phyloP scores from a whole-genome alignment of 352 stramenopile genomes.

The Nannochloropsis limnetica region DNA sequence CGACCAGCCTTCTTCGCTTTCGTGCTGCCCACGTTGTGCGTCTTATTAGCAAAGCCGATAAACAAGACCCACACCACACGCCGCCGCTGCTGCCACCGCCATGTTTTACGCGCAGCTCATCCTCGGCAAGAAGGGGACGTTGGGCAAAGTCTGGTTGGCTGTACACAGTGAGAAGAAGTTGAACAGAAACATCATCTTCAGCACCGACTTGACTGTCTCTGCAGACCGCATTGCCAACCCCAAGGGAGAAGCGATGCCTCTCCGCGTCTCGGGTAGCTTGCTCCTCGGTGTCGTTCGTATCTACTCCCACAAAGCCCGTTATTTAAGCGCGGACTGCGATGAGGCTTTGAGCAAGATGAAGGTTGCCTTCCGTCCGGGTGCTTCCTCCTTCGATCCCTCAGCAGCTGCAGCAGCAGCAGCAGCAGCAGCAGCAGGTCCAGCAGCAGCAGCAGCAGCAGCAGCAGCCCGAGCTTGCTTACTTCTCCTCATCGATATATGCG shows the following conservation, averaged over 20 bases:
- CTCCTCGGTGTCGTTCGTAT: neutral
- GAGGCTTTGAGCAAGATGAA: constrained; percentile 24
- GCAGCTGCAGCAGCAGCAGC: neutral
- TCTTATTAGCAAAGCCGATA: neutral
- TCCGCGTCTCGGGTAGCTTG: constrained; percentile 11
- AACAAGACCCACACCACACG: neutral
- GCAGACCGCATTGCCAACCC: constrained; percentile 3
- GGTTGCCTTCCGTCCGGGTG: neutral
- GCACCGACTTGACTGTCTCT: neutral
- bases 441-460: neutral
- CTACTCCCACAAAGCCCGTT: constrained; percentile 20
- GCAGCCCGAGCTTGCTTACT: neutral
- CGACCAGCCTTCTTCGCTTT: neutral
- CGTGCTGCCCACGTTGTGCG: neutral
- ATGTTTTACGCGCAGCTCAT: constrained; percentile 35
- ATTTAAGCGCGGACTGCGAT: constrained; percentile 10
- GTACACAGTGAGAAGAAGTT: constrained; percentile 11
- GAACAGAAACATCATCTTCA: neutral
- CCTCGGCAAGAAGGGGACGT: neutral
- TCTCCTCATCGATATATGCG: neutral
- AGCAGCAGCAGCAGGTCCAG: neutral
- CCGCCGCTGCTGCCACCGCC: neutral
- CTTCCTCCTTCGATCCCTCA: neutral
- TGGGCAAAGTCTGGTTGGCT: neutral
- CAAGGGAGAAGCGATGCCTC: neutral